Base-by-base conservation (phyloP, 345 rosid species). In the Psidium guajava region DNA sequence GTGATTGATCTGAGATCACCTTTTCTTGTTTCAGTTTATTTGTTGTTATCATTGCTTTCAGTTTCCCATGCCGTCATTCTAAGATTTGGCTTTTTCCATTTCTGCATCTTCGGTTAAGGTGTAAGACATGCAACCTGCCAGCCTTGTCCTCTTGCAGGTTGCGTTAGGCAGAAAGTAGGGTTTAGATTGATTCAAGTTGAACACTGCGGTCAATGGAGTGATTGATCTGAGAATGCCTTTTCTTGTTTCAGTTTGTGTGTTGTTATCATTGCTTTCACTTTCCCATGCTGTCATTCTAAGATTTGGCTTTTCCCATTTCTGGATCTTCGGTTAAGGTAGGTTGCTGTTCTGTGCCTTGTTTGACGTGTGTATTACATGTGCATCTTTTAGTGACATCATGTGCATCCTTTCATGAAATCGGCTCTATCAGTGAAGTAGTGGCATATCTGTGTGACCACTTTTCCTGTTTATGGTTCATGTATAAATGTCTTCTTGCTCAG, bases 401-500 rank as follows among this genome's bases (percentile, higher is more conserved):
- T 36, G 47, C 80, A 36, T 40, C 80, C 13, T 69, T 36, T 69
- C 47, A 20, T 69, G 25, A 69, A 69, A 69, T 69, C 47, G 18
- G 25, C 47, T 69, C 80, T 69, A 20, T 69, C 13, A 36, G 25
- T 69, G 47, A 69, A 36, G 80, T 69, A 69, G 22, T 69, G 80
- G 47, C 80, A 69, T 69, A 69, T 36, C 40, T 36, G 36, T 36
- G 24, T 36, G 3, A 69, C 80, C 36, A 18, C 25, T 21, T 69
- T 69, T 69, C 14, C 47, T 69, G 80, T 18, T 69, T 69, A 36
- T 69, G 80, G 47, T 82, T 54, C 27, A 18, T 27, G 16, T 54
- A 11, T 82, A 82, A 82, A 32, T 32, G 14, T 36, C 21, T 42
- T 42, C 51, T 89, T 50, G 86, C 58, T 84, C 88, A 98, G 99